phyloP scores from a whole-genome alignment of 164 flowering plant genomes.

The Taxillus chinensis region DNA sequence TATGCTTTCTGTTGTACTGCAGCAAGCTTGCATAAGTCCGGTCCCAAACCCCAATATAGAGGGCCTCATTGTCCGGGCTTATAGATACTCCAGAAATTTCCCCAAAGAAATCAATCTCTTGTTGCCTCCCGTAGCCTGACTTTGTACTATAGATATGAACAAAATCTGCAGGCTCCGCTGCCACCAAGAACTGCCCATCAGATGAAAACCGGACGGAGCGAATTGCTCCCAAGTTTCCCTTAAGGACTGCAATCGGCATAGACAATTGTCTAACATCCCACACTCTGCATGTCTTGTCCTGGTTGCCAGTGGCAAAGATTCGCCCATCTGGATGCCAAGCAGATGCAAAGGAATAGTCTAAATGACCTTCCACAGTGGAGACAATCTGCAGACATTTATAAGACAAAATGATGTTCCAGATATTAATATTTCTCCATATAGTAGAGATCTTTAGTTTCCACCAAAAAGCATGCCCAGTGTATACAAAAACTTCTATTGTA shows the following conservation, averaged over 20 bases:
- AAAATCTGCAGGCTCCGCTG: slow-evolving; percentile 66
- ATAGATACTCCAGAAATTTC: slow-evolving; percentile 59
- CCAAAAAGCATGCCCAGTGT: neutral
- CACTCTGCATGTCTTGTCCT: slow-evolving; percentile 59
- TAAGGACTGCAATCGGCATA: slow-evolving; percentile 33
- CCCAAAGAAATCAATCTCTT: slow-evolving; percentile 68
- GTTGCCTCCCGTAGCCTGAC: slow-evolving; percentile 30
- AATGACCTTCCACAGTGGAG: slow-evolving; percentile 39
- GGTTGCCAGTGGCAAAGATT: slow-evolving; percentile 63
- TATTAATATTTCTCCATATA: neutral
- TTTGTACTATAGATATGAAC: slow-evolving; percentile 45
- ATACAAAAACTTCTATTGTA: neutral
- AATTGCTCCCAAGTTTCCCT: slow-evolving; percentile 48
- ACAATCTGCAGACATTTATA: slow-evolving; percentile 22
- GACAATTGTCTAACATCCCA: slow-evolving; percentile 51
- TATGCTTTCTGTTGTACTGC: slow-evolving; percentile 36
- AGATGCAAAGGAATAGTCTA: slow-evolving; percentile 55
- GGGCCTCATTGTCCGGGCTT: slow-evolving; percentile 53
- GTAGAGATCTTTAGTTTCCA: neutral
- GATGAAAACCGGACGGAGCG: slow-evolving; percentile 48
- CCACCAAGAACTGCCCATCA: slow-evolving; percentile 50
- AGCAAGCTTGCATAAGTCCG: slow-evolving; percentile 61
- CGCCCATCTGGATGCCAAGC: slow-evolving; percentile 63
- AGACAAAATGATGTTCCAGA: neutral
- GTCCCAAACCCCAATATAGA: slow-evolving; percentile 59